A percentile compares a stretch with the other conserved stretches of the same genome.
phyloP scores from a whole-genome alignment of 2,329 filamentous ascomycete species.

The Sphaerulina populicola region DNA sequence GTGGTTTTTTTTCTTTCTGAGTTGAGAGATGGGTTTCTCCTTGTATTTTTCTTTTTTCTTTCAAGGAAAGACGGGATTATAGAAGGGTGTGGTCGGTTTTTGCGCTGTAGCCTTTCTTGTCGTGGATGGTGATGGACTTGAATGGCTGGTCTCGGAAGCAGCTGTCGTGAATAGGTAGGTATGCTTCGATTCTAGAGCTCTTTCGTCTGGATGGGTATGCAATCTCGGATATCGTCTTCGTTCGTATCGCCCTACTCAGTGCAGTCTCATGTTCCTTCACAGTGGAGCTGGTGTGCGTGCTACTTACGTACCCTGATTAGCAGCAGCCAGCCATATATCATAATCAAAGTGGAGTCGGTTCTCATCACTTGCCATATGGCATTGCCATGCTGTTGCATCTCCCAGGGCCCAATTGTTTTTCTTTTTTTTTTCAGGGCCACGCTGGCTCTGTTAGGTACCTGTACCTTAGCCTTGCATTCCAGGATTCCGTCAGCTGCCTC shows the following conservation, averaged over 20 bases:
- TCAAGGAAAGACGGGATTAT: too few species aligned
- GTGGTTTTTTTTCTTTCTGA: too few species aligned
- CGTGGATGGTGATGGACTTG: too few species aligned
- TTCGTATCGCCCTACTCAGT: neutral
- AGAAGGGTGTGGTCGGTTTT: too few species aligned
- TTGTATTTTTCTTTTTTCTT: too few species aligned
- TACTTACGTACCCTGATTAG: neutral
- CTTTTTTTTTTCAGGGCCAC: neutral
- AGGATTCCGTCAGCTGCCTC: neutral
- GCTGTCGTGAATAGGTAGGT: too few species aligned
- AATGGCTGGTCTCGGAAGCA: too few species aligned
- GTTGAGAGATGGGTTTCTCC: too few species aligned
- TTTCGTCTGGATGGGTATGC: neutral
- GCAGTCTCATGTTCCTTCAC: neutral
- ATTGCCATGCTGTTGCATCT: neutral
- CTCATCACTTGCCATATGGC: conserved; percentile 5
- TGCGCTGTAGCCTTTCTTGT: too few species aligned
- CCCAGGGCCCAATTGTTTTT: neutral
- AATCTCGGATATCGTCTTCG: neutral
- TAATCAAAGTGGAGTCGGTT: neutral
- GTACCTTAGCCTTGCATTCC: conserved; percentile 1
- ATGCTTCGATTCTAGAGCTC: too few species aligned
- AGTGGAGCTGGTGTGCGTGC: neutral
- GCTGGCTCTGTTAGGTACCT: neutral
- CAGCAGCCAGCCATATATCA: conserved; percentile 4